These are phyloP conservation scores for apple (Malus domestica) DNA, from an alignment of 306 rosid genomes.

Conservation along the genomic window DNA sequence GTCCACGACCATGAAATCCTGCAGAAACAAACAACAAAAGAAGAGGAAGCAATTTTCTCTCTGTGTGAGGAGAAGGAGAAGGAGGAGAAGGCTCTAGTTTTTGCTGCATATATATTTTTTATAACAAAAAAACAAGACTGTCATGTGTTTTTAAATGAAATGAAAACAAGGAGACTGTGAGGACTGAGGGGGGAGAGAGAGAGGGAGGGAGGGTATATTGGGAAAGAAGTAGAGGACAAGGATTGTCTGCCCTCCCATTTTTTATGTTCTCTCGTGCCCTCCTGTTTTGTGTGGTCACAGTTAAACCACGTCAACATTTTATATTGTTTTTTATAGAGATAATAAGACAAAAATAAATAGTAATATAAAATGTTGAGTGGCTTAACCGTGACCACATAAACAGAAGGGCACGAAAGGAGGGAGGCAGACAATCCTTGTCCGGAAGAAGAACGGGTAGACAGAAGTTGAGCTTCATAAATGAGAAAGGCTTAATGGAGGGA, in stretches of 20 bases:
- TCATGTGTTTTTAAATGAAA: not conserved
- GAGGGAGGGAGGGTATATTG: not conserved
- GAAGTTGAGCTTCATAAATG: slow-evolving; percentile 45
- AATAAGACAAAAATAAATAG: too few relatives aligned
- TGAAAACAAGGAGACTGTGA: slow-evolving; percentile 8
- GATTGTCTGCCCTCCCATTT: too few relatives aligned
- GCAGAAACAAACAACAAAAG: slow-evolving; percentile 30
- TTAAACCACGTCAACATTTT: too few relatives aligned
- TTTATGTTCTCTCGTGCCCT: rapidly evolving
- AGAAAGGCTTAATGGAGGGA: slow-evolving; percentile 17
- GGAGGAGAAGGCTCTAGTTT: slow-evolving; percentile 14
- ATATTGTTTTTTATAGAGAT: too few relatives aligned
- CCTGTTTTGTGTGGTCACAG: too few relatives aligned
- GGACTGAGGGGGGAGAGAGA: not conserved
- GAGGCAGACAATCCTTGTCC: too few relatives aligned
- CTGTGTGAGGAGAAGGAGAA: not conserved
- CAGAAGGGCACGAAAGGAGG: rapidly evolving
- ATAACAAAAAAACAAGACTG: not conserved
- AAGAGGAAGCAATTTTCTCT: slow-evolving; percentile 37
- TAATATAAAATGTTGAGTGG: too few relatives aligned
- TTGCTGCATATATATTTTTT: slow-evolving; percentile 13
- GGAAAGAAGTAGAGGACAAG: slow-evolving; percentile 13
- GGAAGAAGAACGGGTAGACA: slow-evolving; percentile 18
- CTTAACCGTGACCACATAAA: too few relatives aligned
- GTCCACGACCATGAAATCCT: slow-evolving; percentile 17